phyloP scores from a whole-genome alignment of 805 yeast genomes.

The Wickerhamomyces alni region DNA sequence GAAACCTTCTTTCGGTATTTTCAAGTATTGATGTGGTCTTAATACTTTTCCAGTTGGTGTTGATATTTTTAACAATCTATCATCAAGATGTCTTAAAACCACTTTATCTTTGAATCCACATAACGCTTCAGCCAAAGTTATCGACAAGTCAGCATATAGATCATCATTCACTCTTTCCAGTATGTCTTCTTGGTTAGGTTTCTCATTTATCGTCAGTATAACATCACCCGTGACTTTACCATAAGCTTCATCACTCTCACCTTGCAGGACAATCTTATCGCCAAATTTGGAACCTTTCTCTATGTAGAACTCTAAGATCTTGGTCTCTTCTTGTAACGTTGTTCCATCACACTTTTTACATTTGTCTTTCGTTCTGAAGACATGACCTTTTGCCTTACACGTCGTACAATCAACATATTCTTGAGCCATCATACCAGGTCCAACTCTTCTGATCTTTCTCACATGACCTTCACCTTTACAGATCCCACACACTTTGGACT shows the following conservation, averaged over 20 bases:
- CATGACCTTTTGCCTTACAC: constrained; percentile 69
- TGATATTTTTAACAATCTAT: constrained; percentile 57
- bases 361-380: constrained; percentile 55
- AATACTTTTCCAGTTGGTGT: constrained; percentile 77
- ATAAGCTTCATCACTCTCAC: constrained; percentile 73
- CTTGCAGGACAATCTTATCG: constrained; percentile 54
- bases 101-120: constrained; percentile 67
- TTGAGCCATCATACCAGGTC: constrained; percentile 70
- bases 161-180: constrained; percentile 61
- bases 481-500: constrained; percentile 46
- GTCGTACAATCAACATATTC: constrained; percentile 53
- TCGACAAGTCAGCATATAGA: constrained; percentile 49
- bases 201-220: constrained; percentile 50
- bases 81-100: constrained; percentile 71
- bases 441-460: constrained; percentile 55
- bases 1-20: constrained; percentile 77
- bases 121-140: constrained; percentile 77
- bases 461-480: constrained; percentile 73
- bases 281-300: constrained; percentile 62
- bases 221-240: constrained; percentile 78
- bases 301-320: constrained; percentile 70
- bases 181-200: constrained; percentile 19
- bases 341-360: constrained; percentile 76
- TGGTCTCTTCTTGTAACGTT: constrained; percentile 55
- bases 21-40: constrained; percentile 65